Evolutionary conservation across 2,329 filamentous ascomycete genomes (phyloP).

Genomic region (Anthostomella pinea): DNA sequence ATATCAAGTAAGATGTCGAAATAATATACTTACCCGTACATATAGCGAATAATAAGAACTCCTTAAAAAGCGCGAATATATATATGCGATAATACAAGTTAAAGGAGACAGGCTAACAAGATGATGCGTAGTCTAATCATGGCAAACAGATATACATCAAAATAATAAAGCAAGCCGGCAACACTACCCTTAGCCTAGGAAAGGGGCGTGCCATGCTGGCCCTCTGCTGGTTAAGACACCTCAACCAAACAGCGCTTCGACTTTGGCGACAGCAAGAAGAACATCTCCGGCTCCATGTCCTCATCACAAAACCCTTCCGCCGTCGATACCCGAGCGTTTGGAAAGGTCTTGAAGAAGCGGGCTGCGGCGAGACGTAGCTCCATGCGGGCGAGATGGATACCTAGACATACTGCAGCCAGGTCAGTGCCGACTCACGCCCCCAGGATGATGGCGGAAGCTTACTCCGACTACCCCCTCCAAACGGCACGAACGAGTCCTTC

Average conservation of each 20-base stretch:
- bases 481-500: slow-evolving; percentile 28
- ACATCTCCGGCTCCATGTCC: slow-evolving; percentile 29
- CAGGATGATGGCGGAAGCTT: slow-evolving; percentile 22
- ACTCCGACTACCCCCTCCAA: slow-evolving; percentile 29
- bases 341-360: slow-evolving; percentile 43
- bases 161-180: too few species aligned
- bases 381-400: slow-evolving; percentile 53
- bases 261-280: slow-evolving; percentile 28
- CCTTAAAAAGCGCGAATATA: too few species aligned
- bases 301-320: slow-evolving; percentile 28
- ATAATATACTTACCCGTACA: too few species aligned
- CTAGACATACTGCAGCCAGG: slow-evolving; percentile 44
- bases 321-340: slow-evolving; percentile 25
- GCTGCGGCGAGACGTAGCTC: slow-evolving; percentile 49
- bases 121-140: too few species aligned
- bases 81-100: too few species aligned
- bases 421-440: background rate
- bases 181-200: too few species aligned
- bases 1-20: too few species aligned
- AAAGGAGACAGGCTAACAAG: too few species aligned
- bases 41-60: too few species aligned
- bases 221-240: background rate
- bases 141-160: too few species aligned
- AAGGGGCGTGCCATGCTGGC: too few species aligned
- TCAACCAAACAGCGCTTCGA: slow-evolving; percentile 30